Conservation (phyloP, 768 basidiomycete species). For the Mycena albidolilacea region DNA sequence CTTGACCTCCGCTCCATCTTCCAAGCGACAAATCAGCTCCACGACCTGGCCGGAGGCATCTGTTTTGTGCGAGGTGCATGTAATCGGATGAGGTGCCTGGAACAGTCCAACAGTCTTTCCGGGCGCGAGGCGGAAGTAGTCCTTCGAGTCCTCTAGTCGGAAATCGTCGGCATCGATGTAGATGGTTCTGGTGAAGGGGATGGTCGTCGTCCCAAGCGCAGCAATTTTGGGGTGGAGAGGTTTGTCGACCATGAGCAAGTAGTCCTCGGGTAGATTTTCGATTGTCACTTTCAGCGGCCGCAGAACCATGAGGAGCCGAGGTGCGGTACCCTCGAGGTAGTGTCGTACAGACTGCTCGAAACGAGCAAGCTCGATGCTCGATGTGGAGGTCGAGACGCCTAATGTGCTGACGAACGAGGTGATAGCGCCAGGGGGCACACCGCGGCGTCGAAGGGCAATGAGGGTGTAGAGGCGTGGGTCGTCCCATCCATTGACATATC, state of each 20-base stretch:
- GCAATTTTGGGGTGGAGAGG: conserved; percentile 95
- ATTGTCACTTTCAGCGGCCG: conserved; percentile 92
- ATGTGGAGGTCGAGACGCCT: conserved; percentile 90
- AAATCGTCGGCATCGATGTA: conserved; percentile 97
- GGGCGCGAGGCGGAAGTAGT: conserved; percentile 98
- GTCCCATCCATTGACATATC: conserved; percentile 93
- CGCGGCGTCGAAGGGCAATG: conserved; percentile 94
- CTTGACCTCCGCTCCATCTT: conserved; percentile 73
- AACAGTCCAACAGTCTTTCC: conserved; percentile 98
- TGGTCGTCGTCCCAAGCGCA: conserved; percentile 82
- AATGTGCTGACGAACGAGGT: conserved; percentile 92
- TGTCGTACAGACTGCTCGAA: conserved; percentile 93
- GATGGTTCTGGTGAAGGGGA: conserved; percentile 90
- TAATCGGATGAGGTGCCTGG: conserved; percentile 92
- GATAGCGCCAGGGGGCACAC: conserved; percentile 97
- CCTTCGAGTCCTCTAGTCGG: conserved; percentile 89
- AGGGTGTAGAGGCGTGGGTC: conserved; percentile 98
- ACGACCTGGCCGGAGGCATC: conserved; percentile 81
- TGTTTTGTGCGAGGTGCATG: conserved; percentile 90
- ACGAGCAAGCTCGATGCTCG: conserved; percentile 88
- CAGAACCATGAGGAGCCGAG: conserved; percentile 92
- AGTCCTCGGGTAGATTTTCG: conserved; percentile 92
- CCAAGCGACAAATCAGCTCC: conserved; percentile 85
- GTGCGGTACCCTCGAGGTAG: conserved; percentile 90
- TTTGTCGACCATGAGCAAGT: conserved; percentile 87